Conservation (phyloP, 2,329 filamentous ascomycete genomes). For the Fusarium mangiferae region DNA sequence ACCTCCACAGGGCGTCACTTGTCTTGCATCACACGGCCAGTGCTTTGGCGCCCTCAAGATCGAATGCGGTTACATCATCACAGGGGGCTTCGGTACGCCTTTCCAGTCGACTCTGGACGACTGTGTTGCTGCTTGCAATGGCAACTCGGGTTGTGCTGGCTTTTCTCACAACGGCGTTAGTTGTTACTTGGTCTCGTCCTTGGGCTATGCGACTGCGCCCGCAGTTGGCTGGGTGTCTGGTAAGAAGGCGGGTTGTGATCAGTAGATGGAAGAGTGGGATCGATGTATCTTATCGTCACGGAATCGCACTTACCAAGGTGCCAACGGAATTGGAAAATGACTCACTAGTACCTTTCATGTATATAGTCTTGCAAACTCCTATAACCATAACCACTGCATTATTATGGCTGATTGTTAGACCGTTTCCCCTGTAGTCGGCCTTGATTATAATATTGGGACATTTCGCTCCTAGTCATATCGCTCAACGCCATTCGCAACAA, state of each 20-base stretch:
- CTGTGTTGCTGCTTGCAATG: background rate
- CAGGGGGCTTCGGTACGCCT: background rate
- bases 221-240: background rate
- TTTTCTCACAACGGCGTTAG: background rate
- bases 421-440: background rate
- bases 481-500: accelerated
- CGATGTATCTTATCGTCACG: accelerated
- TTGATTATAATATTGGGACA: background rate
- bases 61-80: background rate
- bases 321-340: too few relatives aligned
- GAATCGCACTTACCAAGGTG: background rate
- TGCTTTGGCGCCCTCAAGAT: background rate
- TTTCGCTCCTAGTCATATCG: too few relatives aligned
- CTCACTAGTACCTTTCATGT: background rate
- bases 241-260: background rate
- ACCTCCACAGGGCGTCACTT: background rate
- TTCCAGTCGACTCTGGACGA: background rate
- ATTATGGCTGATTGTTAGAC: background rate
- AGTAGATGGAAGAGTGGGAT: background rate
- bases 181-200: background rate
- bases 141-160: background rate
- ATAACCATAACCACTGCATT: too few relatives aligned
- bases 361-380: background rate
- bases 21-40: background rate
- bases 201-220: background rate